Base-by-base conservation (phyloP, 2,329 filamentous ascomycete species). In the Chaetomiaceae sp. region DNA sequence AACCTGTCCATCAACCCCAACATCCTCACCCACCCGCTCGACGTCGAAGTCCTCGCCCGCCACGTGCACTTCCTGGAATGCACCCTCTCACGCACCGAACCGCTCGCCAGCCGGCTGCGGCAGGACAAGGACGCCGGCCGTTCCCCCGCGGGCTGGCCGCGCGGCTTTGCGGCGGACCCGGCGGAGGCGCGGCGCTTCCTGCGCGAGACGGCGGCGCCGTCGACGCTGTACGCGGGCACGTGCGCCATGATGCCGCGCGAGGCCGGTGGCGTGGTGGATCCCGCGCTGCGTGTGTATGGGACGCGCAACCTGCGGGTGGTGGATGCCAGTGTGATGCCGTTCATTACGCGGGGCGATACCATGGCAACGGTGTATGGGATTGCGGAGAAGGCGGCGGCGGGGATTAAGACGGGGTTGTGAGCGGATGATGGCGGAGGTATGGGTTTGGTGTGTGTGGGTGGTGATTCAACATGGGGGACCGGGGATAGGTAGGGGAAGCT, bases 1-100 rank as follows among this genome's bases (percentile, higher is more conserved):
- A 14, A 11, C 3, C 65, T 38, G 0, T 65, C 71, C 14, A 76
- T 81, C 53, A 72, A 81, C 51, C 43, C 37, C 15, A 30, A 15
- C 12, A 35, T 22, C 30, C 71, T 81, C 52, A 69, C 69, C 3
- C 63, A 79, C 51, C 72, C 76, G 2, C 67, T 78, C 22, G 79
- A 81, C 54, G 58, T 80, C 39, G 76, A 79, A 60, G 69, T 65
- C 2, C 68, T 76, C 15, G 66, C 64, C 0, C 64, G 65, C 15
- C 65, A 66, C 11, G 62, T 70, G 4, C 68, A 65, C 12, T 67
- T 71, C 50, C 62, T 70, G 22, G 67, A 60, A 43, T 39, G 33
- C 7, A 48, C 62, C 5, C 49, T 57, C 9, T 73, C 48, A 11
- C 62, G 65, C 34, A 55, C 62, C 0, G 29, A 26, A 5, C 70